Base-by-base conservation (phyloP, 805 yeast genomes). In the Diddensiella santjacobensis region DNA sequence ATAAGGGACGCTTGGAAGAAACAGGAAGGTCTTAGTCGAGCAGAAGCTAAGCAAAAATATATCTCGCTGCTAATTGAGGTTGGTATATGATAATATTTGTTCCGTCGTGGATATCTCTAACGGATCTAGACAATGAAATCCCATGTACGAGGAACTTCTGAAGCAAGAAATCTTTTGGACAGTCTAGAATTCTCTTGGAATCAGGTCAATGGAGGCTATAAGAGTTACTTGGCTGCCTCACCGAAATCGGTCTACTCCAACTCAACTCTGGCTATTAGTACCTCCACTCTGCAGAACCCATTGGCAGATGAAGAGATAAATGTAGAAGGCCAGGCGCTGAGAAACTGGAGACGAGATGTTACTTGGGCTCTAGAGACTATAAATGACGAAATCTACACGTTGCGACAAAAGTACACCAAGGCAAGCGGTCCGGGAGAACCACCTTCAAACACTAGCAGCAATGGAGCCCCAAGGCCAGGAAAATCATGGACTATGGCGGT, bases 131-230 rank as follows among this genome's bases (percentile, higher is more conserved):
- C 93, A 4, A 83, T 87, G 89, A 71, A 72, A 49, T 68, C 74
- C 2, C 83, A 83, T 57, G 89, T 88, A 17, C 73, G 79, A 55
- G 83, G 83, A 8, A 77, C 87, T 1, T 68, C 72, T 52, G 88
- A 81, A 56, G 81, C 89, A 0, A 65, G 82, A 17, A 87, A 81
- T 58, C 70, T 82, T 45, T 70, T 84, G 47, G 66, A 71, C 40
- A 93, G 86, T 58, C 72, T 87, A 54, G 90, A 85, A 61, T 77
- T 73, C 55, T 66, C 83, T 37, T 87, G 90, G 89, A 84, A 81
- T 20, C 55, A 54, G 47, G 51, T 56, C 22, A 47, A 47, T 29
- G 57, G 49, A 15, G 45, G 15, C 38, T 11, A 22, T 42, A 17
- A 26, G 11, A 26, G 31, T 26, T 13, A 13, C 8, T 13, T 26